phyloP scores from a whole-genome alignment of 139 green algal species.

The Volvox africanus region DNA sequence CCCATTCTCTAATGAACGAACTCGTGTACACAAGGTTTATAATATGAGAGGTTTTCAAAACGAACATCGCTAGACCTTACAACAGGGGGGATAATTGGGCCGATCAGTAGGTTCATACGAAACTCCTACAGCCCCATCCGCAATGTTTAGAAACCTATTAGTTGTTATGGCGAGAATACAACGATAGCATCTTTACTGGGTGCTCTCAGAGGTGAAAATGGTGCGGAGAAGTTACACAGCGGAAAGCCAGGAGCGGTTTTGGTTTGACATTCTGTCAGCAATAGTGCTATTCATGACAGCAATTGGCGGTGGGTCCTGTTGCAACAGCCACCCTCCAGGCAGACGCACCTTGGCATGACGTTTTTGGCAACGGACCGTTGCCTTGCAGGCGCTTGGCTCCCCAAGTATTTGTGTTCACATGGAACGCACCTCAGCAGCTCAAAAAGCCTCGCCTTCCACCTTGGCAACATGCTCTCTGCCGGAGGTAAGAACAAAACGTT shows the following conservation, averaged over 20 bases:
- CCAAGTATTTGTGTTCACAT: conserved; percentile 48
- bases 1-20: too few relatives aligned
- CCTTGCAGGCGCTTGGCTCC: conserved; percentile 51
- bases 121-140: too few relatives aligned
- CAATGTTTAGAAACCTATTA: background rate
- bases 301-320: conserved; percentile 48
- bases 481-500: conserved; percentile 56
- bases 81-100: too few relatives aligned
- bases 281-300: conserved; percentile 57
- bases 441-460: conserved; percentile 73
- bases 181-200: background rate
- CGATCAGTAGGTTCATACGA: too few relatives aligned
- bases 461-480: conserved; percentile 86
- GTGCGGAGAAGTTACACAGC: background rate
- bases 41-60: too few relatives aligned
- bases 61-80: too few relatives aligned
- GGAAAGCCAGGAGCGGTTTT: conserved; percentile 18
- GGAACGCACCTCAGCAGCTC: background rate
- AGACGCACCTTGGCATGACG: background rate
- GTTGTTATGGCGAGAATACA: background rate
- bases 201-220: background rate
- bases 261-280: conserved; percentile 59
- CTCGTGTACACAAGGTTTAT: too few relatives aligned
- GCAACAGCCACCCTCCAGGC: background rate
- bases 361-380: background rate